Base-by-base conservation (phyloP, 352 stramenopile genomes). In the Phytophthora boehmeriae region DNA sequence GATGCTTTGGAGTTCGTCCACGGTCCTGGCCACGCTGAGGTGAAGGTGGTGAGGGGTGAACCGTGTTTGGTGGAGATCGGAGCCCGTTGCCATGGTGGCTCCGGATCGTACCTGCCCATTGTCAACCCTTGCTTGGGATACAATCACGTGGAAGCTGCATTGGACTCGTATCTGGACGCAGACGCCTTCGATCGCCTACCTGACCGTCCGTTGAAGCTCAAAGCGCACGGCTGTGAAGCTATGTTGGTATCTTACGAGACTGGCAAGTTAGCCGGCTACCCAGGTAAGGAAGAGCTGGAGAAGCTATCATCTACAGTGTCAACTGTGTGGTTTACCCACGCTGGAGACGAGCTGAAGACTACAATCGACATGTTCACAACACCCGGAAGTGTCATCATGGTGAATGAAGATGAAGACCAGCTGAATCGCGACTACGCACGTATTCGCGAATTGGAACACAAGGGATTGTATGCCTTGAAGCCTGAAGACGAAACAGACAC, bases 1-100 rank as follows among this genome's bases (percentile, higher is more conserved):
- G 83, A 96, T 51, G 87, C 90, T 2, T 75, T 97, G 35, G 81
- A 89, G 30, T 92, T 97, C 45, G 69, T 79, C 4, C 76, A 95
- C 58, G 90, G 90, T 8, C 90, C 90, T 11, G 84, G 74, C 1
- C 90, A 97, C 63, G 90, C 90, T 25, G 90, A 97, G 66, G 81
- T 97, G 51, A 97, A 93, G 68, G 82, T 91, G n/a, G 78, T 89
- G 17, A 65, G 80, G 36, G 71, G 71, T 11, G 79, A 92, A 39
- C 93, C 93, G 9, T 98, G 94, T 71, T 78, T 99, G 8, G 92
- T 99, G 6, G 95, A 98, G 80, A 97, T 98, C 61, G 97, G 97
- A 34, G 86, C 93, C 48, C 89, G 96, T 43, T 97, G 92, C 61
- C 96, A 98, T 71, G 96, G 96, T 36, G 96, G 92, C 41, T 94